phyloP scores from a whole-genome alignment of 257 asterid species.

The Nyctanthes arbortristis region DNA sequence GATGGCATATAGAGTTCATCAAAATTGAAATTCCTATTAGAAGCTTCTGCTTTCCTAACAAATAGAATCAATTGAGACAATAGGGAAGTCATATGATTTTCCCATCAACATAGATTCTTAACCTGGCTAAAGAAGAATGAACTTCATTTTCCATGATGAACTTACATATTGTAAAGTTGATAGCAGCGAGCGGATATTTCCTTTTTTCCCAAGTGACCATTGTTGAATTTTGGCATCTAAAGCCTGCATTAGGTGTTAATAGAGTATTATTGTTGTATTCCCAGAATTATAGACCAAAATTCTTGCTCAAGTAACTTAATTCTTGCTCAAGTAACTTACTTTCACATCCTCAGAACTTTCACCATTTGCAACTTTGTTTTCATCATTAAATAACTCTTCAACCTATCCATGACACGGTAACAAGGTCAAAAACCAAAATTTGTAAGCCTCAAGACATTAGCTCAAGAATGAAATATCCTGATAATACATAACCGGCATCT shows the following conservation, averaged over 20 bases:
- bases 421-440: conserved; percentile 14
- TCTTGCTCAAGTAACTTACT: conserved; percentile 36
- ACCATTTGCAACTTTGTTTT: conserved; percentile 34
- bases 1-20: no score
- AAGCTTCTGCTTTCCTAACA: no score
- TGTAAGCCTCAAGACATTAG: background rate
- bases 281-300: background rate
- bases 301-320: background rate
- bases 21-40: no score
- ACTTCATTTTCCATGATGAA: background rate
- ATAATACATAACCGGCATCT: background rate
- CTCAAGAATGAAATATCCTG: background rate
- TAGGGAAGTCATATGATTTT: no score
- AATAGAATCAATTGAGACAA: no score
- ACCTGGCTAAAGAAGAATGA: background rate
- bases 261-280: conserved; percentile 1
- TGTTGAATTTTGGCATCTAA: conserved; percentile 73
- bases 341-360: conserved; percentile 49
- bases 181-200: conserved; percentile 86
- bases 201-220: conserved; percentile 93
- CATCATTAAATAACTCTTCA: conserved; percentile 56
- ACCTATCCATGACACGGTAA: conserved; percentile 41
- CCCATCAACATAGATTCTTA: no score
- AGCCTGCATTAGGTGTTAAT: conserved; percentile 47
- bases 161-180: conserved; percentile 89